phyloP scores from a whole-genome alignment of 768 basidiomycete species.

The Suillus occidentalis region DNA sequence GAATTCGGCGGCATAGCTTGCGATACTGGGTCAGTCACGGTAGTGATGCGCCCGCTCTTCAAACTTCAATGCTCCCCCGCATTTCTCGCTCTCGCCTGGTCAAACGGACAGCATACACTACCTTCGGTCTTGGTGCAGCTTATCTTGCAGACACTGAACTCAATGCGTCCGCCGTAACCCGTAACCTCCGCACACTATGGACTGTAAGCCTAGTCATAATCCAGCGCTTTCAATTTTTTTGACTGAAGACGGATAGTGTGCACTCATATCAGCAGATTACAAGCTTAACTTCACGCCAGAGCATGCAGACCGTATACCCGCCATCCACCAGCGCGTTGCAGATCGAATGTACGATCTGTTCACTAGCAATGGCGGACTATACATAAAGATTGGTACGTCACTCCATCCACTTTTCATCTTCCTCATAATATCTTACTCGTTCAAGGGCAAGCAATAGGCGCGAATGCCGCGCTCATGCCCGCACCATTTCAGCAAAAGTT shows the following conservation, averaged over 20 bases:
- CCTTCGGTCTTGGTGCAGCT: constrained; percentile 29
- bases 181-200: constrained; percentile 51
- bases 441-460: constrained; percentile 73
- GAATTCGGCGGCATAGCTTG: background rate
- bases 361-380: constrained; percentile 80
- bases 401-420: constrained; percentile 12
- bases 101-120: constrained; percentile 25
- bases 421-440: constrained; percentile 2
- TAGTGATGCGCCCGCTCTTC: background rate
- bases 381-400: constrained; percentile 73
- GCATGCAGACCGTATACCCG: constrained; percentile 70
- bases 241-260: constrained; percentile 46
- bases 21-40: no score
- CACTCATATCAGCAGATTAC: constrained; percentile 75
- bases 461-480: constrained; percentile 84
- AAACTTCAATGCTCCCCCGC: background rate
- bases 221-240: constrained; percentile 7
- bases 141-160: constrained; percentile 43
- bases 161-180: constrained; percentile 47
- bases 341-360: constrained; percentile 74
- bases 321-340: constrained; percentile 84
- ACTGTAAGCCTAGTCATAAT: constrained; percentile 34
- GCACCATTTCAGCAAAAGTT: constrained; percentile 82
- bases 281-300: constrained; percentile 83
- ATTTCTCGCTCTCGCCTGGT: constrained; percentile 7